A percentile compares a stretch with the other conserved stretches of the same genome.
phyloP scores from a whole-genome alignment of 148 eudicot genomes.

The Camellia sinensis region DNA sequence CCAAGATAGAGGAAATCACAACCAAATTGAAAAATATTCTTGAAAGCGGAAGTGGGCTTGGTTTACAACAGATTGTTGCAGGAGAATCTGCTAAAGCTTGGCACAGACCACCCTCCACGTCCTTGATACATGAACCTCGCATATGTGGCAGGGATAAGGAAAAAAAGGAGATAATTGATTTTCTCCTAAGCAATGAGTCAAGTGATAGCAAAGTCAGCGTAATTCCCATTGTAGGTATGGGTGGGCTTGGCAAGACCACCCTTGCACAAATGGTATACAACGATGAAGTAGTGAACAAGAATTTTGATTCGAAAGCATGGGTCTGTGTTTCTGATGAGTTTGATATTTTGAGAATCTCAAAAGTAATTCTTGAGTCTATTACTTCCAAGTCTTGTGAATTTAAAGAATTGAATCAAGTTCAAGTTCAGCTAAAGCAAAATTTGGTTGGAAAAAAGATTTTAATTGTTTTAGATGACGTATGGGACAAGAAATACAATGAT shows the following conservation, averaged over 20 bases:
- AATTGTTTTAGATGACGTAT: too few species aligned
- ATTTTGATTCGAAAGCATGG: slow-evolving; percentile 21
- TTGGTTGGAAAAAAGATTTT: too few species aligned
- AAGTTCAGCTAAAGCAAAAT: too few species aligned
- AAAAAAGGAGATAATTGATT: slow-evolving; percentile 2
- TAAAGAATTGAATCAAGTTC: neutral
- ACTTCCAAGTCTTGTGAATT: neutral
- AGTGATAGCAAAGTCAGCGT: neutral
- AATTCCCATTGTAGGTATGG: slow-evolving; percentile 21
- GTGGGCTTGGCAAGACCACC: slow-evolving; percentile 25
- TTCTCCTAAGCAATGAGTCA: neutral
- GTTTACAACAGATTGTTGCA: too few species aligned
- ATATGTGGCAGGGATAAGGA: slow-evolving; percentile 23
- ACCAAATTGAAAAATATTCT: slow-evolving; percentile 8
- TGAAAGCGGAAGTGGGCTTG: neutral
- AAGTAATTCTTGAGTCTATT: neutral
- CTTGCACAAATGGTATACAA: slow-evolving; percentile 22
- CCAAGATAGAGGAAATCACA: neutral
- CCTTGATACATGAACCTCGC: slow-evolving; percentile 10
- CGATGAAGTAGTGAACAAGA: neutral
- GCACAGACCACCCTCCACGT: neutral
- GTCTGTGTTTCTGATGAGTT: neutral
- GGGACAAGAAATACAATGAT: neutral
- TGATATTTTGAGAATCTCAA: neutral
- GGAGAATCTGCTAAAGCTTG: neutral